A percentile compares a stretch with the other conserved stretches of the same genome.
Conservation (phyloP, 2,329 filamentous ascomycete genomes). For the Scedosporium dehoogii region DNA sequence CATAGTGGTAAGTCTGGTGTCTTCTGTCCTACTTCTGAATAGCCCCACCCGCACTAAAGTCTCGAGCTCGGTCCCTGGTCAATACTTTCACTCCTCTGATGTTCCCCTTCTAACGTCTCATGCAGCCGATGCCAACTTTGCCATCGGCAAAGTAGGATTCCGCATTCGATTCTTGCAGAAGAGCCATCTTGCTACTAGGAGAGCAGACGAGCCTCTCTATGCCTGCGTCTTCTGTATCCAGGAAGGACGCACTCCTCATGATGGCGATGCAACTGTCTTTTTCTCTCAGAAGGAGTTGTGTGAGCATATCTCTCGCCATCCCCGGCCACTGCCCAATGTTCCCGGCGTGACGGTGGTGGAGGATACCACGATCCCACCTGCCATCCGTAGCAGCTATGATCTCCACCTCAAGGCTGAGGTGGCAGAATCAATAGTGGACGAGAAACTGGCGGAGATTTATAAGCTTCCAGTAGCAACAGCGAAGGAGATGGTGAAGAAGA, state of each 20-base stretch:
- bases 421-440: constrained; percentile 28
- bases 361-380: constrained; percentile 25
- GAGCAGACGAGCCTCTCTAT: constrained; percentile 42
- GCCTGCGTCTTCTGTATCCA: constrained; percentile 45
- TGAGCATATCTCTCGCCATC: constrained; percentile 41
- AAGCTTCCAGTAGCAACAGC: constrained; percentile 34
- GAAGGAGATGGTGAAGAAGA: constrained; percentile 34
- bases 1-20: constrained; percentile 29
- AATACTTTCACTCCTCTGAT: not conserved
- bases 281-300: constrained; percentile 43
- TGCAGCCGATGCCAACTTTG: constrained; percentile 36
- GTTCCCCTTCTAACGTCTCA: not conserved
- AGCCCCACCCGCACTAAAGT: not conserved
- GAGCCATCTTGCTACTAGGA: constrained; percentile 38
- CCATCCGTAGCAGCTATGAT: constrained; percentile 40
- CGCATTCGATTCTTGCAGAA: constrained; percentile 47
- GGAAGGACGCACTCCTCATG: constrained; percentile 36
- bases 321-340: constrained; percentile 40
- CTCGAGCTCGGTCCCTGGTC: not conserved
- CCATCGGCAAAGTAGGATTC: constrained; percentile 35
- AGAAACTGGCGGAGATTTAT: constrained; percentile 28
- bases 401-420: constrained; percentile 35
- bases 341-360: constrained; percentile 40
- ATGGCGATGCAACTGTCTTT: constrained; percentile 48
- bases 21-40: not conserved